These are phyloP conservation scores for Puccinia novopanici DNA, from an alignment of 1,284 basidiomycete genomes.

Conservation along the genomic window DNA sequence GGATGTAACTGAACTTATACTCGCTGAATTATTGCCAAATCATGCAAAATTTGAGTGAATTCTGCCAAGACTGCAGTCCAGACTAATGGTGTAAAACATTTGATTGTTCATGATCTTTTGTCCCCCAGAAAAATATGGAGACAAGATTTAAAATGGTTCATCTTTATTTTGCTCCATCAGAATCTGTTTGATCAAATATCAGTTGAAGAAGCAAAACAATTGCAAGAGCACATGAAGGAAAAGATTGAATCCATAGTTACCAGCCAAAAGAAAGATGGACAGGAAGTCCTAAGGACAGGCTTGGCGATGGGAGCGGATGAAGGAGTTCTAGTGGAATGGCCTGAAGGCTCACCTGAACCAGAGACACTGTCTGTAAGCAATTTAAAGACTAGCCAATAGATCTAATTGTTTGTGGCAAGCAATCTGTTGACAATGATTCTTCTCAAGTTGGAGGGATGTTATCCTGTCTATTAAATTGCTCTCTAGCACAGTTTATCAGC, in stretches of 20 bases:
- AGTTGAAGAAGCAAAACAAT: slow-evolving; percentile 92
- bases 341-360: slow-evolving; percentile 69
- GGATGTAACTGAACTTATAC: neutral
- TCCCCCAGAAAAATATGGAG: neutral
- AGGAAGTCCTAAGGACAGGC: too few relatives aligned
- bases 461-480: too few relatives aligned
- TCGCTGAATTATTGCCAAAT: neutral
- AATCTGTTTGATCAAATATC: slow-evolving; percentile 67
- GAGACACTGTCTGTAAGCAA: slow-evolving; percentile 77
- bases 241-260: too few relatives aligned
- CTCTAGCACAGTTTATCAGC: slow-evolving; percentile 93
- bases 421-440: slow-evolving; percentile 95
- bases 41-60: slow-evolving; percentile 90
- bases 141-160: neutral
- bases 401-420: slow-evolving; percentile 94
- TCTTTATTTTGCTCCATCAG: slow-evolving; percentile 31
- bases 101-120: slow-evolving; percentile 69
- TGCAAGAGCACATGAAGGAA: slow-evolving; percentile 77
- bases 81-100: slow-evolving; percentile 86
- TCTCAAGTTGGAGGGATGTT: too few relatives aligned
- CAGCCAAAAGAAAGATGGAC: too few relatives aligned
- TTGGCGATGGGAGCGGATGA: too few relatives aligned
- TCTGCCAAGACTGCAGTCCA: slow-evolving; percentile 90
- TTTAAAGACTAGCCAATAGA: slow-evolving; percentile 69
- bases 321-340: slow-evolving; percentile 84